These are phyloP conservation scores for Salix brachista DNA, from an alignment of 345 rosid species.

Conservation along the genomic window DNA sequence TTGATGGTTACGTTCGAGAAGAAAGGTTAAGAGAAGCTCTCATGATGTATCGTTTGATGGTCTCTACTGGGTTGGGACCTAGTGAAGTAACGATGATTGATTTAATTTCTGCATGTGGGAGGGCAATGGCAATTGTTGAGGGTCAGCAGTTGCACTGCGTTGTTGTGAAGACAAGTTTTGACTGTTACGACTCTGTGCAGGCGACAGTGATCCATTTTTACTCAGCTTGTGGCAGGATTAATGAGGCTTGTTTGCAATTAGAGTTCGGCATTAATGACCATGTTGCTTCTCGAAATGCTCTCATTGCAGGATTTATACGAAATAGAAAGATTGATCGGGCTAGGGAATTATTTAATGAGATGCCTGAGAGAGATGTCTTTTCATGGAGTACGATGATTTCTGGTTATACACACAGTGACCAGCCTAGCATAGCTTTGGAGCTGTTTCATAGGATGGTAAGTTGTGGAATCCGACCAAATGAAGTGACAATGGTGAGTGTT, in stretches of 20 bases:
- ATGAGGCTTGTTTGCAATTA: constrained; percentile 58
- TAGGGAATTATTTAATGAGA: constrained; percentile 47
- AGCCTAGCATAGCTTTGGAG: constrained; percentile 48
- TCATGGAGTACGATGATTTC: constrained; percentile 83
- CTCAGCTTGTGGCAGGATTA: constrained; percentile 45
- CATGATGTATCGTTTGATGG: constrained; percentile 45
- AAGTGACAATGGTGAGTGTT: constrained; percentile 78
- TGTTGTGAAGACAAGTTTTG: constrained; percentile 56
- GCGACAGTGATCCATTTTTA: constrained; percentile 68
- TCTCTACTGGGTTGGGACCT: constrained; percentile 41
- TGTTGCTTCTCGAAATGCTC: constrained; percentile 60
- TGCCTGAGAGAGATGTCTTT: constrained; percentile 63
- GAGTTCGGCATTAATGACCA: constrained; percentile 47
- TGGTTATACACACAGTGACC: constrained; percentile 55
- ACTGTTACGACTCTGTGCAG: constrained; percentile 57
- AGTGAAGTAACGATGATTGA: constrained; percentile 68
- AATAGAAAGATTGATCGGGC: constrained; percentile 62
- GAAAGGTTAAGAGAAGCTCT: constrained; percentile 56
- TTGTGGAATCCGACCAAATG: constrained; percentile 53
- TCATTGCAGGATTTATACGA: constrained; percentile 58
- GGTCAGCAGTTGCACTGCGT: constrained; percentile 62
- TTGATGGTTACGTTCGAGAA: constrained; percentile 54
- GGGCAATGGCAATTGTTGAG: constrained; percentile 28
- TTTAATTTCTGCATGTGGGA: constrained; percentile 68
- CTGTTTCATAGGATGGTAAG: constrained; percentile 57